Evolutionary conservation across 441 rosid genomes (phyloP).

Genomic region (Flueggea neowawraea): DNA sequence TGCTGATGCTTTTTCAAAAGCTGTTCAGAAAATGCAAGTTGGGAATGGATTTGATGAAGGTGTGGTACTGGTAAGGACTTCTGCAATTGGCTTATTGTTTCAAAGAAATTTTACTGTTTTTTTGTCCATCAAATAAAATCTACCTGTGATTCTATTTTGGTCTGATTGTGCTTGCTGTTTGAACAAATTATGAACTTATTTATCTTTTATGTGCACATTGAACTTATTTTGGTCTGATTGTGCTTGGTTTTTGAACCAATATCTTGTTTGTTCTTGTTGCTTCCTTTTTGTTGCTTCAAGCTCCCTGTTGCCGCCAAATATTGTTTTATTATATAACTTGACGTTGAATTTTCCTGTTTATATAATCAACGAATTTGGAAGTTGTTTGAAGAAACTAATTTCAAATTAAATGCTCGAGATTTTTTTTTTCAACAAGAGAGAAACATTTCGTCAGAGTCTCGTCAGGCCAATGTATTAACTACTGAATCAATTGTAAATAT

Average conservation of each 20-base stretch:
- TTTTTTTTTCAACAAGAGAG: no score
- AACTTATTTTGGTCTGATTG: no score
- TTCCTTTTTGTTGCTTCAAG: slow-evolving; percentile 46
- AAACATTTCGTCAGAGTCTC: no score
- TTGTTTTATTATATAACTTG: slow-evolving; percentile 84
- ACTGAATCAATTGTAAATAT: no score
- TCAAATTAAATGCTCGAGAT: no score
- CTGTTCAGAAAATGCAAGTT: slow-evolving; percentile 84
- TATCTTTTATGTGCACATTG: background rate
- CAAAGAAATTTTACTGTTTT: no score
- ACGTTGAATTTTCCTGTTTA: slow-evolving; percentile 61
- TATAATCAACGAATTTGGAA: background rate
- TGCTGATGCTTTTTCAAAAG: slow-evolving; percentile 74
- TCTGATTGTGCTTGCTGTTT: background rate
- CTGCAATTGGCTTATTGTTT: background rate
- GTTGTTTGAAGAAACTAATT: background rate
- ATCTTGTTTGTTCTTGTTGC: slow-evolving; percentile 58
- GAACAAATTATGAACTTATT: background rate
- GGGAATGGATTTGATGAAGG: slow-evolving; percentile 95
- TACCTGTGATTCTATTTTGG: background rate
- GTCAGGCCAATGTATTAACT: no score
- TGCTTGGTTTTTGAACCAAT: no score
- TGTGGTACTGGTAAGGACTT: slow-evolving; percentile 53
- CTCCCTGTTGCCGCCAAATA: slow-evolving; percentile 94
- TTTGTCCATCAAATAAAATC: no score